Evolutionary conservation across 2,329 filamentous ascomycete species (phyloP), one percentile per base, ranked within the genome.

Genomic region (Trichoderma sp.): DNA sequence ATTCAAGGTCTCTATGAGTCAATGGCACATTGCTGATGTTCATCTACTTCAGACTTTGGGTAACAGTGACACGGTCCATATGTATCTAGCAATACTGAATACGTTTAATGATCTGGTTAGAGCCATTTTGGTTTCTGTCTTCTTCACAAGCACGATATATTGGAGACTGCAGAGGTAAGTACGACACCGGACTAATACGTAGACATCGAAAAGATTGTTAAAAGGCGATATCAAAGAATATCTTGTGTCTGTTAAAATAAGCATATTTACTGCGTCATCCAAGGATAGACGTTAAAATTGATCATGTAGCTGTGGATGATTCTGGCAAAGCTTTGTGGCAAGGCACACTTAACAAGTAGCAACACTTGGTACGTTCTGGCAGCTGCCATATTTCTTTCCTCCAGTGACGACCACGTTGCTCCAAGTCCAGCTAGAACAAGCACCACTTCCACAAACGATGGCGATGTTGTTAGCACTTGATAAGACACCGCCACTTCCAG

Each of bases 381-480:
- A 80, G 68, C 74, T 76, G 24, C 70, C 71, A 21, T 78, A 79
- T 67, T 74, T 83, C 76, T 84, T 82, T 58, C 88, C 87, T 56
- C 88, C 88, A 24, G 84, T 85, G 57, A 89, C 81, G 32, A 74
- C 76, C 61, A 86, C 83, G 60, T 80, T 82, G n/a, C 76, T 80
- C 85, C 86, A 89, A 14, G 82, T 85, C 85, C 87, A 90, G 77
- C 82, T 79, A 28, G 81, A 81, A 28, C 85, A 86, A 2, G 77
- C 77, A 1, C 71, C 73, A 64, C 79, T 79, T 12, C 84, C 88
- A 71, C 88, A 90, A 9, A 88, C 83, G 72, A 89, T 86, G 73
- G 87, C 87, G 73, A 87, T 78, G 68, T 86, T 80, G 58, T 79
- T 82, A 4, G 77, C 84, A 2, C 73, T 76, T 26, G 77, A 75